A percentile compares a stretch with the other conserved stretches of the same genome.
These are phyloP conservation scores for Brettanomyces naardenensis DNA, from an alignment of 805 yeast species.

Conservation along the genomic window DNA sequence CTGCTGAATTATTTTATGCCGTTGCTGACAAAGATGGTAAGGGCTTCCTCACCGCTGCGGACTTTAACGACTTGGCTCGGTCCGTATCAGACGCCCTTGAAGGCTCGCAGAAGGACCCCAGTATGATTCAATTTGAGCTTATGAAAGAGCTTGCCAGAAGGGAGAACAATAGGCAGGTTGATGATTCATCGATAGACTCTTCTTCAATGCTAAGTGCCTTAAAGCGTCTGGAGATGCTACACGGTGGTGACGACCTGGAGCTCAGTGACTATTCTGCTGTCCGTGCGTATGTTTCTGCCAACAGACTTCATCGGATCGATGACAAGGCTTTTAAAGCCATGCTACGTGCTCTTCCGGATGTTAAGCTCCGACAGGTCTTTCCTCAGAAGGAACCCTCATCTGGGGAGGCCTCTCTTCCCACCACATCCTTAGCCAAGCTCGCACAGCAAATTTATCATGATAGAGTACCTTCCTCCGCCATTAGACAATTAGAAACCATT, in stretches of 20 bases:
- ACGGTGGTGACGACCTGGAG: background rate
- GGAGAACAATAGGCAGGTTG: background rate
- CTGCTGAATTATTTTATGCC: conserved; percentile 66
- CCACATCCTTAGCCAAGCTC: conserved; percentile 4
- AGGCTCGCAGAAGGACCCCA: conserved; percentile 39
- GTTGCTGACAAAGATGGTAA: conserved; percentile 67
- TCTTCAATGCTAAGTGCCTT: background rate
- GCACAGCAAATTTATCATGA: conserved; percentile 21
- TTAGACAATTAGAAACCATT: conserved; percentile 47
- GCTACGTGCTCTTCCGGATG: conserved; percentile 18
- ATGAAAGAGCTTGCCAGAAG: background rate
- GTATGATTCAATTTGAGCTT: conserved; percentile 30
- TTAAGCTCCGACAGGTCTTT: conserved; percentile 18
- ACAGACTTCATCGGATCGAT: conserved; percentile 1
- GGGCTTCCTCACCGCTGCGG: conserved; percentile 48
- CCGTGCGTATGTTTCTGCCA: background rate
- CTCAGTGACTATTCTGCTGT: background rate
- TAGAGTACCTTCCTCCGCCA: conserved; percentile 38
- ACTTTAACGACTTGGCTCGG: conserved; percentile 45
- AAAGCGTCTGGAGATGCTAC: background rate
- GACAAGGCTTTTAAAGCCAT: conserved; percentile 15
- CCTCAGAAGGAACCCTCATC: conserved; percentile 1
- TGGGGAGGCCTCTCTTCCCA: background rate
- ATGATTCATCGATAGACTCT: background rate
- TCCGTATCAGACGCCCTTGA: background rate